Base-by-base conservation (phyloP, 129 eudicot genomes). In the Glebionis coronaria region DNA sequence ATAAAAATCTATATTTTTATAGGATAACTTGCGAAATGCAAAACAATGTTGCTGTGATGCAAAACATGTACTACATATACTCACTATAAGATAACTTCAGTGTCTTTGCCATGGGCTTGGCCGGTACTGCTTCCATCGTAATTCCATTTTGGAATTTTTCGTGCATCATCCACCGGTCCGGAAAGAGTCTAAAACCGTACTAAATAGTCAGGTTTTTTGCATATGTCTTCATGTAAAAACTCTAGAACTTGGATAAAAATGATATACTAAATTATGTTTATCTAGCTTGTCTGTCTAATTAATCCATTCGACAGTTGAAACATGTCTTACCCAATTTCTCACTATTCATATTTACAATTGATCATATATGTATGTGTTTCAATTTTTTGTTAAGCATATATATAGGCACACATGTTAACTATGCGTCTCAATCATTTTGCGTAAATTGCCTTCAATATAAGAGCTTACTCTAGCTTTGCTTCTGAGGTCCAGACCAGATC, bases 81-180 rank as follows among this genome's bases (percentile, higher is more conserved):
- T 69, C 67, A 87, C 97, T 82, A 81, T 56, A 87, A 49, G 75
- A 87, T 90, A 54, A 90, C 93, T 87, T 91, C 95, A 68, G 90
- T 84, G 66, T 91, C 95, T 3, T 79, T 77, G 53, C 97, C 97
- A 14, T 83, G 82, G 25, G 95, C 95, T 73, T 90, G 97, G 18
- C 95, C 90, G 0, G 97, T 90, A 80, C 97, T 90, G 2, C 81
- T 82, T 6, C 97, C 97, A 68, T 90, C 97, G 49, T 78, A 90
- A 51, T 87, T 90, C 97, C 97, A 90, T 55, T 87, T 84, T n/a
- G 97, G 97, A 12, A 90, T 95, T 84, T 90, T 83, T 42, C 72
- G 58, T 28, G 93, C 88, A 59, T 87, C 86, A 19, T 35, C 28
- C 18, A 75, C 79, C 14, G 88, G 84, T 69, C 81, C 83, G 31